phyloP scores from a whole-genome alignment of 257 asterid species.

The Solanum sejunctum region DNA sequence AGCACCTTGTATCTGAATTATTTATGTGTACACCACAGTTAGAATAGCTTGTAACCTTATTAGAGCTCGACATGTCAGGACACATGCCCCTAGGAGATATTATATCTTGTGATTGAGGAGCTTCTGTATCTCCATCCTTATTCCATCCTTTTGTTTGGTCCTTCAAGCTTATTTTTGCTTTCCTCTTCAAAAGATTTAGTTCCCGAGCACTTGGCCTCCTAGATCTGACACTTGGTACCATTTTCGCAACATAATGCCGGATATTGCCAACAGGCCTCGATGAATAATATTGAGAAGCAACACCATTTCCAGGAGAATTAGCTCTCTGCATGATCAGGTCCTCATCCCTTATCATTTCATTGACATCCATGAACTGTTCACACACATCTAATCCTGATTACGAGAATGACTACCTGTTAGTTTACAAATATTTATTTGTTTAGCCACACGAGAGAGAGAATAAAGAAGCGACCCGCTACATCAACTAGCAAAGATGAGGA shows the following conservation, averaged over 20 bases:
- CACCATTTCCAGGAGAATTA: conserved; percentile 53
- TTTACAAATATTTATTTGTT: conserved; percentile 3
- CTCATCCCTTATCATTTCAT: conserved; percentile 90
- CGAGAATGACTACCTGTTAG: conserved; percentile 3
- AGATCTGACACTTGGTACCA: conserved; percentile 77
- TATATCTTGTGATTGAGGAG: conserved; percentile 54
- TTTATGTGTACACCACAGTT: background rate
- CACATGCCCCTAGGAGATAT: conserved; percentile 48
- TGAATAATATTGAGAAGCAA: conserved; percentile 51
- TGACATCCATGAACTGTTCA: conserved; percentile 98
- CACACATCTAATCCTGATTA: conserved; percentile 81
- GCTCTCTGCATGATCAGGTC: conserved; percentile 68
- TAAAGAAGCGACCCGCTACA: background rate
- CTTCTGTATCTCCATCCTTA: conserved; percentile 71
- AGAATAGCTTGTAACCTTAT: conserved; percentile 44
- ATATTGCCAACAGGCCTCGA: conserved; percentile 50
- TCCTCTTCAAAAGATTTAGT: conserved; percentile 83
- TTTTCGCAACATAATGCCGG: conserved; percentile 63
- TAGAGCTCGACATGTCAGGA: conserved; percentile 47
- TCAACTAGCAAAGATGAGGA: background rate
- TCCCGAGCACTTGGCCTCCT: conserved; percentile 99
- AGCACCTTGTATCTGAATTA: background rate
- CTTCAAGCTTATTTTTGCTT: conserved; percentile 77
- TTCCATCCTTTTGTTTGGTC: conserved; percentile 85
- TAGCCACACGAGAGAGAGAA: background rate